Base-by-base conservation (phyloP, 2,329 filamentous ascomycete species). In the Calcarisporium arbuscula region DNA sequence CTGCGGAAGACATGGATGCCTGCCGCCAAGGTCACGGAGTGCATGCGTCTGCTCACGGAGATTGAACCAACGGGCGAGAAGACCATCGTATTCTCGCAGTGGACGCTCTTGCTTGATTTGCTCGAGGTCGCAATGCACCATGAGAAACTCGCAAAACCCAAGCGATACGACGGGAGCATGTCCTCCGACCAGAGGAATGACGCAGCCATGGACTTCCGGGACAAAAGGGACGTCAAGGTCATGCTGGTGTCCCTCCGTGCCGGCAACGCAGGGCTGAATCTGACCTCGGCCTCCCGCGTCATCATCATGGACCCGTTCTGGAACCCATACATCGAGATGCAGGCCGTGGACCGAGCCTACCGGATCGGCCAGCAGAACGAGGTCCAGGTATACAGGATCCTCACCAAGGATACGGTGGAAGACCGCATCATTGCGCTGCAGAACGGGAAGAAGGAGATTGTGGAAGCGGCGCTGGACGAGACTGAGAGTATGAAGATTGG, bases 271-370 rank as follows among this genome's bases (percentile, higher is more conserved):
- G 89, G 89, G 2, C 72, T 95, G 29, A 95, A 95, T 51, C 70
- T 95, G 16, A 85, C 83, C 25, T 77, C 79, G 14, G 89, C 88
- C 1, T 86, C 80, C 2, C 82, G 87, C 43, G 85, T 95, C 46
- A 86, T 95, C 56, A 84, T 95, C 44, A 78, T 94, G 52, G 88
- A 95, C 53, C 88, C 88, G 0, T 94, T 94, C 63, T 95, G 87
- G 86, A 95, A 95, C 44, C 89, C 88, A 0, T 94, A 83, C 53
- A 83, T 94, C 31, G 89, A 95, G 61, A 86, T 88, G 59, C 89
- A 95, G 60, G 89, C 89, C 5, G 81, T 95, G 32, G 89, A 94
- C 55, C 82, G 89, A 16, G 85, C 88, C 3, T 83, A 95, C 58
- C 82, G 89, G 8, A 89, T 95, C 46, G 88, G 88, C 1, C 89